A percentile compares a stretch with the other conserved stretches of the same genome.
phyloP scores from a whole-genome alignment of 495 filamentous ascomycete genomes.

The Antarctomyces pellizariae region DNA sequence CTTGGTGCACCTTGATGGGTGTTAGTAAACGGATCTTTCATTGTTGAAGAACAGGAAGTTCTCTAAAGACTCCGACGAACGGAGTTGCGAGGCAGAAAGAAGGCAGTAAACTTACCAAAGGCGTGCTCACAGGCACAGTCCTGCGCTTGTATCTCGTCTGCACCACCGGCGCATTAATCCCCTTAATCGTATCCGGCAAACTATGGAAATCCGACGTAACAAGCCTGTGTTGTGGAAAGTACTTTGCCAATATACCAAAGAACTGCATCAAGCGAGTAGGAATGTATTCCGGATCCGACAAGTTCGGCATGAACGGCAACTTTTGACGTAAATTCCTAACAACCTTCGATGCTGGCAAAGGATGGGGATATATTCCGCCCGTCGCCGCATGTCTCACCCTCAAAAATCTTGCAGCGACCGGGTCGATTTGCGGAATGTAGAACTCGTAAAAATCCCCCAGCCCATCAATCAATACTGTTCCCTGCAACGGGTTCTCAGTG shows the following conservation, averaged over 20 bases:
- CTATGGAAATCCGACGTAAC: conserved; percentile 78
- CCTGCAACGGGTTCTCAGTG: conserved; percentile 61
- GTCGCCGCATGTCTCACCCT: conserved; percentile 44
- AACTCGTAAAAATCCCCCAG: conserved; percentile 88
- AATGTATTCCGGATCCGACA: conserved; percentile 71
- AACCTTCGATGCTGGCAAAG: conserved; percentile 27
- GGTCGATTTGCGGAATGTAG: conserved; percentile 58
- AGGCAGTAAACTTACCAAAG: conserved; percentile 59
- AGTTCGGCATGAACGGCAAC: conserved; percentile 46
- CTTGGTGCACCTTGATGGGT: conserved; percentile 59
- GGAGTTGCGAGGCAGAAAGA: too few species aligned
- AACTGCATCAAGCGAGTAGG: conserved; percentile 90
- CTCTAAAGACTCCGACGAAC: neutral
- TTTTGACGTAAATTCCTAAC: conserved; percentile 31
- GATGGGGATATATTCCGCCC: conserved; percentile 19
- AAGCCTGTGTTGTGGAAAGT: conserved; percentile 75
- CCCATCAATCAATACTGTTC: conserved; percentile 60
- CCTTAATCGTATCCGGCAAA: conserved; percentile 58
- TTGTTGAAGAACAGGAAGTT: neutral
- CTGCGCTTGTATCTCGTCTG: conserved; percentile 75
- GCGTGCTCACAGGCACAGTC: conserved; percentile 74
- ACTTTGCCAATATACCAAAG: conserved; percentile 65
- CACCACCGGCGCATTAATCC: conserved; percentile 80
- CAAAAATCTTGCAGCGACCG: conserved; percentile 61
- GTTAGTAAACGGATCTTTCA: neutral